These are phyloP conservation scores for Marvania coccoides DNA, from an alignment of 139 green algal genomes.

Conservation along the genomic window DNA sequence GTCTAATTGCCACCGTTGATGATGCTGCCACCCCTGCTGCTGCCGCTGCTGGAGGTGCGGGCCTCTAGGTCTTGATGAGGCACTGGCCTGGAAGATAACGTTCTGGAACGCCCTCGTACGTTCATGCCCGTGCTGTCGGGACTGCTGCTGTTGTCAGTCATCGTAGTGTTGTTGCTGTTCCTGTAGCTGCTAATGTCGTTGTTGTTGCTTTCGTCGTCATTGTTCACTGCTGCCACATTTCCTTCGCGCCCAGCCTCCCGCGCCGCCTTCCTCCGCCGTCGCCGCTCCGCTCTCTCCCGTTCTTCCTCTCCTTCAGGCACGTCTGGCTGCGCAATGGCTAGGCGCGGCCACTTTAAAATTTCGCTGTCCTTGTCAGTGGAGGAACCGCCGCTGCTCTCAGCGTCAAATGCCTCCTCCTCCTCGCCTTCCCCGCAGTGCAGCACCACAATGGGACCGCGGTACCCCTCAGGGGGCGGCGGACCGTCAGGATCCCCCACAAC, in stretches of 20 bases:
- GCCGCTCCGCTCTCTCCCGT: neutral
- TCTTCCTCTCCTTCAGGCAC: neutral
- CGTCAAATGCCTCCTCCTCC: too few species aligned
- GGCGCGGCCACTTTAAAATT: neutral
- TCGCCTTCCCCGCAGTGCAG: neutral
- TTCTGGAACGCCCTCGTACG: too few species aligned
- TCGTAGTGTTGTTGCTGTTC: too few species aligned
- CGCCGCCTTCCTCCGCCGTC: neutral
- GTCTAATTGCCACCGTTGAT: too few species aligned
- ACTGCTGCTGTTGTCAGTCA: too few species aligned
- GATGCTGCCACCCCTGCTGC: too few species aligned
- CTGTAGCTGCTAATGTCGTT: too few species aligned
- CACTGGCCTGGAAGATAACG: too few species aligned
- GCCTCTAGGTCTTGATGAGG: too few species aligned
- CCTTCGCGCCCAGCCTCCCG: neutral
- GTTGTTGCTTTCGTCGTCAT: neutral
- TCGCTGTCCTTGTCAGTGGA: neutral
- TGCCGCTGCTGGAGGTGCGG: too few species aligned
- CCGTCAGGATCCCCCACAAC: neutral
- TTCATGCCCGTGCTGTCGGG: too few species aligned
- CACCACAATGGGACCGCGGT: constrained; percentile 5
- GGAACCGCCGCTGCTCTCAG: neutral
- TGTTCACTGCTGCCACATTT: neutral
- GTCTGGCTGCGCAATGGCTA: neutral
- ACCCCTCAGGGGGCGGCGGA: neutral